Conservation (phyloP, 1,284 basidiomycete species). For the Moesziomyces globuligerus region DNA sequence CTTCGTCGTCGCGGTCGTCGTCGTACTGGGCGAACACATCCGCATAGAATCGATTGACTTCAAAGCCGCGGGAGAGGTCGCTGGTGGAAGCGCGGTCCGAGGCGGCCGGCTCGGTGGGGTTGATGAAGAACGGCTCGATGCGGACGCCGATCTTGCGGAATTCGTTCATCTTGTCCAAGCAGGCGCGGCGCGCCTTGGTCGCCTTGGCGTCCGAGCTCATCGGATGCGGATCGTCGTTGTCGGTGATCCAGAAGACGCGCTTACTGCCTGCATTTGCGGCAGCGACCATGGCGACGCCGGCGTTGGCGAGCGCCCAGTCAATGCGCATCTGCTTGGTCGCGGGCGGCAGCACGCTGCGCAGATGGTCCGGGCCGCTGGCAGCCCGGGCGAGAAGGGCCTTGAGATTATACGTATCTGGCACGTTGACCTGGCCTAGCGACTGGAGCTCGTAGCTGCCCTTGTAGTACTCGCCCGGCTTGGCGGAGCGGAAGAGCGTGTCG, state of each 20-base stretch:
- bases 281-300: conserved; percentile 69
- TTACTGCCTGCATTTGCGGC: conserved; percentile 86
- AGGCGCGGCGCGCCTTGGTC: conserved; percentile 37
- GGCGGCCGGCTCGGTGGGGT: conserved; percentile 73
- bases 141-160: conserved; percentile 81
- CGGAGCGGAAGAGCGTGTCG: conserved; percentile 48
- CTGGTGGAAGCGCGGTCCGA: conserved; percentile 14
- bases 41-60: conserved; percentile 76
- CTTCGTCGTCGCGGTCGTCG: conserved; percentile 51
- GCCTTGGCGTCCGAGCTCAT: conserved; percentile 69
- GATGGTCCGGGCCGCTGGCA: conserved; percentile 60
- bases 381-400: conserved; percentile 72
- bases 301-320: conserved; percentile 75
- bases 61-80: conserved; percentile 72
- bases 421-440: conserved; percentile 79
- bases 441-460: conserved; percentile 80
- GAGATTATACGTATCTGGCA: conserved; percentile 71
- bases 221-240: conserved; percentile 78
- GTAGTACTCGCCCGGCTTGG: conserved; percentile 71
- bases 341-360: conserved; percentile 58
- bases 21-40: conserved; percentile 63
- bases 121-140: conserved; percentile 92
- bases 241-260: conserved; percentile 90
- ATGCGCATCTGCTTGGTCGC: conserved; percentile 71
- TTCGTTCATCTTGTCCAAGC: conserved; percentile 70